Conservation (phyloP, 257 asterid species). For the Solanum tacnaense region DNA sequence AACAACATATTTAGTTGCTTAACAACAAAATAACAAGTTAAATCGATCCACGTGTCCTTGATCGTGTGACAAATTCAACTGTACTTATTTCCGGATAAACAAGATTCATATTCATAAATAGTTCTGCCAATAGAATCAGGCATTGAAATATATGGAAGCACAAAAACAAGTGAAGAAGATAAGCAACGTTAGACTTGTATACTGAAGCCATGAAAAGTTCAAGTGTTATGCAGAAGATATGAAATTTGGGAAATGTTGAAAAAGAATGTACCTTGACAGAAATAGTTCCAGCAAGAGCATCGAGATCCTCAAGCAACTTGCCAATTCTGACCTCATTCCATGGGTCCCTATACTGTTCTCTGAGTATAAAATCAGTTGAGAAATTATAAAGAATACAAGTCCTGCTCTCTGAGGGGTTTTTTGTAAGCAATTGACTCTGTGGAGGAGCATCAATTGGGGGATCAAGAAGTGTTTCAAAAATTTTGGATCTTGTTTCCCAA, state of each 20-base stretch:
- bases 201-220: neutral
- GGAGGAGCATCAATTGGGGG: conserved; percentile 98
- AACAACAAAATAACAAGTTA: neutral
- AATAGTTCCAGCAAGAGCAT: conserved; percentile 94
- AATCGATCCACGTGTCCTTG: neutral
- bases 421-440: conserved; percentile 59
- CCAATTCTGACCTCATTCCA: conserved; percentile 97
- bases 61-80: neutral
- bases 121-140: neutral
- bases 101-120: neutral
- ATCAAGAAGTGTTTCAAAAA: conserved; percentile 80
- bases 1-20: neutral
- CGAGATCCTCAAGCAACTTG: conserved; percentile 95
- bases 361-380: conserved; percentile 55
- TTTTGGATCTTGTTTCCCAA: conserved; percentile 86
- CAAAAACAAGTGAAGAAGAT: neutral
- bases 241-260: neutral
- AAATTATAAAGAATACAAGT: conserved; percentile 63
- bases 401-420: conserved; percentile 55
- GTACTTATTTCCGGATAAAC: neutral
- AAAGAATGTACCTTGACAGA: conserved; percentile 57
- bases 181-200: neutral
- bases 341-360: conserved; percentile 96
- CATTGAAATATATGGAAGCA: neutral
- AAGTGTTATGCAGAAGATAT: neutral